A percentile compares a stretch with the other conserved stretches of the same genome.
phyloP scores from a whole-genome alignment of 352 stramenopile species.

The Salisapilia sapeloensis region DNA sequence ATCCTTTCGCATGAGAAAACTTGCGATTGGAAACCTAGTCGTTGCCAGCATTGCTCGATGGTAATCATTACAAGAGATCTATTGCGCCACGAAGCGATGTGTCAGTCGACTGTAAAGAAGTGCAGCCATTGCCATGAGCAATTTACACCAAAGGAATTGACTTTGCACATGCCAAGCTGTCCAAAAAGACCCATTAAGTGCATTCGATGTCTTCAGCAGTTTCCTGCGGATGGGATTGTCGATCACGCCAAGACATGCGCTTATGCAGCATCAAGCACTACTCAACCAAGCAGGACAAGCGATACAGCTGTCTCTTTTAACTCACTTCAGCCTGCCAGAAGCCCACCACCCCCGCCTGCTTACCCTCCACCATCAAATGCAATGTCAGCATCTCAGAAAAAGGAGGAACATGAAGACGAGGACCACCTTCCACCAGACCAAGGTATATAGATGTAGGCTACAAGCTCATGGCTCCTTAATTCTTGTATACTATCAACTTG shows the following conservation, averaged over 20 bases:
- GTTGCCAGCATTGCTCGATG: slow-evolving; percentile 72
- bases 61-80: slow-evolving; percentile 58
- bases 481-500: background rate
- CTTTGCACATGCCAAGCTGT: slow-evolving; percentile 28
- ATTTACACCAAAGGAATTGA: background rate
- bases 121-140: slow-evolving; percentile 51
- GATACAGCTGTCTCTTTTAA: too few species aligned
- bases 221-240: slow-evolving; percentile 54
- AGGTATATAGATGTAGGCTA: slow-evolving; percentile 6
- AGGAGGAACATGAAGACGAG: slow-evolving; percentile 8
- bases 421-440: slow-evolving; percentile 45
- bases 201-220: slow-evolving; percentile 63
- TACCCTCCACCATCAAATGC: background rate
- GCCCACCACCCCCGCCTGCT: background rate
- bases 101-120: slow-evolving; percentile 41
- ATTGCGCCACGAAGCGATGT: slow-evolving; percentile 37
- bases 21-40: slow-evolving; percentile 62
- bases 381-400: slow-evolving; percentile 4
- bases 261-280: slow-evolving; percentile 8
- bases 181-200: slow-evolving; percentile 69
- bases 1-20: slow-evolving; percentile 51
- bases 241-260: slow-evolving; percentile 57
- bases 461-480: background rate
- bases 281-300: background rate
- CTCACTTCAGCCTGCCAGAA: background rate